Evolutionary conservation across 2,329 filamentous ascomycete species (phyloP), one percentile per base, ranked within the genome.

Genomic region (Alternaria consortialis): DNA sequence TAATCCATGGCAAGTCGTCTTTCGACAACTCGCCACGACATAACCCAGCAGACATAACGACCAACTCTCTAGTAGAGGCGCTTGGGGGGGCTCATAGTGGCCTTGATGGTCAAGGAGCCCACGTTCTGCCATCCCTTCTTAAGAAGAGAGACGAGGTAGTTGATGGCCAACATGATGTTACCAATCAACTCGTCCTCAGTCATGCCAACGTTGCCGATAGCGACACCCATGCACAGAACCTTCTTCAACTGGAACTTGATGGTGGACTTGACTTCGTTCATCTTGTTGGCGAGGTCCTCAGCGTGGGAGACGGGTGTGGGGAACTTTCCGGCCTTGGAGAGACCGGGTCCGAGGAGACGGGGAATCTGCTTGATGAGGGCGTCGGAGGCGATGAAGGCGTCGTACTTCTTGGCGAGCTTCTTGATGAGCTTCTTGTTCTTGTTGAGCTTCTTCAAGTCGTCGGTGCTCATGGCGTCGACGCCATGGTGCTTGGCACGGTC

Each of bases 341-440:
- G 69, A 77, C 76, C 76, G 58, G 77, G 95, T 84, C 95, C 95
- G 82, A 99, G 86, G 83, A 99, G 93, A 97, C 95, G 95, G 78
- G 95, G 95, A 79, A 99, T 98, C 88, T 97, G 94, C 91, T 97
- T 97, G 91, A 99, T 97, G 80, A 99, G 87, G 80, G 91, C 87
- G 81, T 99, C 95, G 82, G 94, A 98, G 82, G 95, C 91, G 82
- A 99, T 85, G 87, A 99, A 99, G 77, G 95, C 95, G 85, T 99
- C 95, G 90, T 99, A 98, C 89, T 99, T 99, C 90, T 94, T 93
- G 70, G 95, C 95, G 74, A 99, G 92, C 91, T 99, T 99, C 93
- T 99, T 99, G 91, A 99, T 97, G 80, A 98, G 91, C 91, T 99
- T 99, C 92, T 99, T 98, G 93, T 99, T 99, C 93, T 99, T 99